Conservation (phyloP, 2,329 filamentous ascomycete species). For the Colletotrichum spaethianum region DNA sequence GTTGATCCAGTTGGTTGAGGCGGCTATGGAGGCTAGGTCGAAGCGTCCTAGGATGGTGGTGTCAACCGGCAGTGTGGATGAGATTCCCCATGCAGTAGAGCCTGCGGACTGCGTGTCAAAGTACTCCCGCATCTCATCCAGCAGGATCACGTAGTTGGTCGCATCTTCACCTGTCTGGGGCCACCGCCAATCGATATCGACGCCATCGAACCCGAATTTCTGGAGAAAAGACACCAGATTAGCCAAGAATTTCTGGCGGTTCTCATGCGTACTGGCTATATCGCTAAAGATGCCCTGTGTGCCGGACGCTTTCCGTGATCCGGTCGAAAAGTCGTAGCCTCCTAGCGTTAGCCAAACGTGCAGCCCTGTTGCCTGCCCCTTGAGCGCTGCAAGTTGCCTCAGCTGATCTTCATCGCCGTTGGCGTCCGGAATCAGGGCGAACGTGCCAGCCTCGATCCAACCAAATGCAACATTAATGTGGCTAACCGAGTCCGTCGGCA, state of each 20-base stretch:
- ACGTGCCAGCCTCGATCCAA: not conserved
- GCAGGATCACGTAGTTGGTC: not conserved
- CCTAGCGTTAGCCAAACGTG: not conserved
- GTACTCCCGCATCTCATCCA: not conserved
- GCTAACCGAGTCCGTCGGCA: constrained; percentile 1
- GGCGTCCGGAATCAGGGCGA: not conserved
- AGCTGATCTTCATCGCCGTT: not conserved
- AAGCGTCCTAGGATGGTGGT: not conserved
- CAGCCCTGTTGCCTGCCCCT: not conserved
- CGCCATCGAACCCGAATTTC: constrained; percentile 35
- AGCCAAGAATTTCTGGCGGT: constrained; percentile 23
- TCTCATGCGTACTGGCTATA: constrained; percentile 41
- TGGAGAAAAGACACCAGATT: constrained; percentile 27
- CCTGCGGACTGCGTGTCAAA: not conserved
- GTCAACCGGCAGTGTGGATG: not conserved
- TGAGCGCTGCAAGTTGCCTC: not conserved
- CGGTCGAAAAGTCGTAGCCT: constrained; percentile 1
- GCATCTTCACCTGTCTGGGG: not conserved
- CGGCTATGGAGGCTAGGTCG: not conserved
- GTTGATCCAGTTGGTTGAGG: not conserved
- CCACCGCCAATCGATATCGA: constrained; percentile 39
- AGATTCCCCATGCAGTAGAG: not conserved
- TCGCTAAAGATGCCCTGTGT: constrained; percentile 44
- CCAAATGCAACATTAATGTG: not conserved
- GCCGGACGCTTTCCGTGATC: not conserved